A percentile compares a stretch with the other conserved stretches of the same genome.
Evolutionary conservation across 2,329 filamentous ascomycete genomes (phyloP).

Genomic region (Monosporascus ibericus): DNA sequence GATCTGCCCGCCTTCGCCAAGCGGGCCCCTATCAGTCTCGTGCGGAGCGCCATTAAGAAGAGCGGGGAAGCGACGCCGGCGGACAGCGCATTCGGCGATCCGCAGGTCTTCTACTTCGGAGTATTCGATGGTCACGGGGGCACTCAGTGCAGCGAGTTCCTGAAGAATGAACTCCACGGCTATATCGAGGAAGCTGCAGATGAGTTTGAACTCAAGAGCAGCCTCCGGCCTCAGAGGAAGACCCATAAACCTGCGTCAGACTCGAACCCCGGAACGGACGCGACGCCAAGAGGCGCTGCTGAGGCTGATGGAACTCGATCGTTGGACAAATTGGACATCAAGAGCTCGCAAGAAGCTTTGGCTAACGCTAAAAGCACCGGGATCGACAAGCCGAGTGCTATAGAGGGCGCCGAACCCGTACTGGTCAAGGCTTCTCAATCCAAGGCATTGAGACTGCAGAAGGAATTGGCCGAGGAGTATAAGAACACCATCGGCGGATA

Average conservation of each 20-base stretch:
- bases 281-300: conserved; percentile 14
- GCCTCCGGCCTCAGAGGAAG: conserved; percentile 46
- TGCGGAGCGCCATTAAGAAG: conserved; percentile 38
- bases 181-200: conserved; percentile 81
- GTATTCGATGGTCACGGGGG: conserved; percentile 97
- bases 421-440: conserved; percentile 45
- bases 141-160: conserved; percentile 77
- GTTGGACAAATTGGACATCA: conserved; percentile 40
- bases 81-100: conserved; percentile 76
- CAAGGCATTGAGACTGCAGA: conserved; percentile 64
- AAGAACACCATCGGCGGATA: conserved; percentile 85
- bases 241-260: conserved; percentile 6
- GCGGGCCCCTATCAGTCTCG: conserved; percentile 61
- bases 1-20: conserved; percentile 90
- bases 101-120: conserved; percentile 95
- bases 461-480: conserved; percentile 68
- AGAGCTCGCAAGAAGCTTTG: conserved; percentile 40
- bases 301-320: conserved; percentile 28
- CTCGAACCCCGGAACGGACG: conserved; percentile 5
- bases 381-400: conserved; percentile 29
- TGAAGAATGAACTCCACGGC: conserved; percentile 76
- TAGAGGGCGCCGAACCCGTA: conserved; percentile 35
- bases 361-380: conserved; percentile 30
- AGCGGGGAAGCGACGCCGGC: conserved; percentile 60
- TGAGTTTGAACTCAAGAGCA: conserved; percentile 73